Percentiles rank a stretch among this genome's conserved stretches.
Evolutionary conservation across 805 yeast species (phyloP).

Genomic region (Candida vartiovaarae): DNA sequence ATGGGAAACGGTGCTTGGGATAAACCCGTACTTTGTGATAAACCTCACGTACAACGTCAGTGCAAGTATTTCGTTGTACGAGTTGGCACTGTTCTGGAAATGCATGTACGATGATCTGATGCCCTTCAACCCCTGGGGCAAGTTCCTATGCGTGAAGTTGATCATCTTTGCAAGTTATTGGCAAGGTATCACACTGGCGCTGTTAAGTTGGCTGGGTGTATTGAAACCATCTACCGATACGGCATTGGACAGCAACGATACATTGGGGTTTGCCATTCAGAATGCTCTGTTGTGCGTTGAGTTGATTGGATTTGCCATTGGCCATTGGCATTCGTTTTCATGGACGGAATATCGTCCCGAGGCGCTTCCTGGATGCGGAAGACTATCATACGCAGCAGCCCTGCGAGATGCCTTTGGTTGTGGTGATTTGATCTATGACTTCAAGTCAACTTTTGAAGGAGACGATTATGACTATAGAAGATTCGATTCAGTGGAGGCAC

Average conservation of each 20-base stretch:
- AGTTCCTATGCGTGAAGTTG: constrained; percentile 86
- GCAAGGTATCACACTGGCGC: constrained; percentile 66
- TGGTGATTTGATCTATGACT: constrained; percentile 76
- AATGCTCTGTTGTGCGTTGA: constrained; percentile 78
- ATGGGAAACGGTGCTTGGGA: constrained; percentile 29
- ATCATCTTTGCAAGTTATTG: constrained; percentile 97
- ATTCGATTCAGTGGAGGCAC: constrained; percentile 74
- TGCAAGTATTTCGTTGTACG: constrained; percentile 76
- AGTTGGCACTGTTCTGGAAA: constrained; percentile 88
- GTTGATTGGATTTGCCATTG: constrained; percentile 74
- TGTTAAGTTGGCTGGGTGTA: constrained; percentile 42
- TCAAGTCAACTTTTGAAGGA: constrained; percentile 60
- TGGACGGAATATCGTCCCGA: constrained; percentile 61
- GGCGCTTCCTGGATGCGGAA: constrained; percentile 58
- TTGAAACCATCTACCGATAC: constrained; percentile 13
- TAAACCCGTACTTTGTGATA: constrained; percentile 54
- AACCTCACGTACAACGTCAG: constrained; percentile 69
- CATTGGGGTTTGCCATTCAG: constrained; percentile 56
- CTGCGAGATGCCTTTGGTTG: constrained; percentile 68
- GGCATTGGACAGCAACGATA: constrained; percentile 19
- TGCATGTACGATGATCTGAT: constrained; percentile 72
- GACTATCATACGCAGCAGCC: constrained; percentile 57
- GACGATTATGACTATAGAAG: constrained; percentile 71
- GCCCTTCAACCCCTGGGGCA: constrained; percentile 84
- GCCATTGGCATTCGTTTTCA: constrained; percentile 86